phyloP scores from a whole-genome alignment of 129 eudicot species.

The Lactuca sativa region DNA sequence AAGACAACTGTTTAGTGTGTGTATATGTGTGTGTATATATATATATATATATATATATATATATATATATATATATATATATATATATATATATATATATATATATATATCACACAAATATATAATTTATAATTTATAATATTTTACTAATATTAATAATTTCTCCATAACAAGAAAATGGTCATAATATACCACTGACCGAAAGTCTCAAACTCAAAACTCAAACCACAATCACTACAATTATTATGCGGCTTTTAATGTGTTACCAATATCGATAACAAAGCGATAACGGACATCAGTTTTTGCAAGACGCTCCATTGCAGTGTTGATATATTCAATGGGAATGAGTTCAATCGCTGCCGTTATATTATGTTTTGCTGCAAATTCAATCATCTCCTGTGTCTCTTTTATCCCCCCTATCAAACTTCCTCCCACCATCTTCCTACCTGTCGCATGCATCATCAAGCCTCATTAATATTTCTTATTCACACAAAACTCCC shows the following conservation, averaged over 20 bases:
- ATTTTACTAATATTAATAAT: too few species aligned
- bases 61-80: too few species aligned
- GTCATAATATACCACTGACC: background rate
- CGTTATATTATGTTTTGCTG: conserved; percentile 37
- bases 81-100: too few species aligned
- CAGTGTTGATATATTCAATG: conserved; percentile 35
- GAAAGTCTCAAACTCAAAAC: background rate
- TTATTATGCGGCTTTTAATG: conserved; percentile 21
- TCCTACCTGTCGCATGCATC: conserved; percentile 33
- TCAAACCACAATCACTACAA: background rate
- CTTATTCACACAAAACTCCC: background rate
- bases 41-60: too few species aligned
- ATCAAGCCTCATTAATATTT: conserved; percentile 1
- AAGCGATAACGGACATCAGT: conserved; percentile 40
- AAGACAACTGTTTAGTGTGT: too few species aligned
- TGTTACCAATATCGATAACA: conserved; percentile 34
- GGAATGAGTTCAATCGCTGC: conserved; percentile 35
- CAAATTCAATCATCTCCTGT: conserved; percentile 46
- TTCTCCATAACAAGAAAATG: background rate
- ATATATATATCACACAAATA: too few species aligned
- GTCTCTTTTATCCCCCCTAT: conserved; percentile 44
- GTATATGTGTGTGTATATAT: too few species aligned
- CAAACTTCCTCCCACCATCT: conserved; percentile 38
- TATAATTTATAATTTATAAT: too few species aligned
- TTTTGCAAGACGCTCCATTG: conserved; percentile 41